Base-by-base conservation (phyloP, 345 rosid genomes). In the Psidium guajava region DNA sequence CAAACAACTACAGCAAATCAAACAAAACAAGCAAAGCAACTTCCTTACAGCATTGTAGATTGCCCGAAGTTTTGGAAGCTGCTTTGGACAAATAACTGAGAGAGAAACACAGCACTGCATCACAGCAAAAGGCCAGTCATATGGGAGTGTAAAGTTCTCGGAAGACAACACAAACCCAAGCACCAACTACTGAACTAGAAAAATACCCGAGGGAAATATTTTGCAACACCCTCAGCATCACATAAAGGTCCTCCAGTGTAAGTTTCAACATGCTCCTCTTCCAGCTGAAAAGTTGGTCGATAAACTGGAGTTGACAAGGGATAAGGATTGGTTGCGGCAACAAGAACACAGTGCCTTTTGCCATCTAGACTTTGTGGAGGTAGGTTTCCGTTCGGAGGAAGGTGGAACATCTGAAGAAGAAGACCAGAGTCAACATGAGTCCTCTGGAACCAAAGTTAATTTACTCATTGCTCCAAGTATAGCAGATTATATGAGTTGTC, bases 281-380 rank as follows among this genome's bases (percentile, higher is more conserved):
- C 99, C 83, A 87, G 87, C 82, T 87, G 97, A 82, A 92, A 77
- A 85, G 90, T 94, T 47, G 98, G 98, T 83, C 93, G 92, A 90
- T 91, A 96, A 86, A 97, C 98, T 88, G 98, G 98, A 85, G 99
- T 96, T 82, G 99, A 96, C 89, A 97, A 94, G 27, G 96, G 92
- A 89, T 93, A 83, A 85, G 99, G 99, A 86, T 97, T 94, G 90
- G 98, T 97, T 82, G 99, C 98, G 86, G 98, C 94, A 90, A 97
- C 89, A 86, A 96, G 92, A 89, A 97, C 89, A 88, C 99, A 97
- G 87, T 97, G 98, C 89, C 93, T 94, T 91, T 93, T 93, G 73
- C 91, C 89, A 85, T 97, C 98, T 61, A 89, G 80, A 91, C 85
- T 93, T 88, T 92, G 93, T 87, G 92, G 96, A 86, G 90, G 84